Base-by-base conservation (phyloP, 163 green algal genomes). In the Chlamydomonas reinhardtii region DNA sequence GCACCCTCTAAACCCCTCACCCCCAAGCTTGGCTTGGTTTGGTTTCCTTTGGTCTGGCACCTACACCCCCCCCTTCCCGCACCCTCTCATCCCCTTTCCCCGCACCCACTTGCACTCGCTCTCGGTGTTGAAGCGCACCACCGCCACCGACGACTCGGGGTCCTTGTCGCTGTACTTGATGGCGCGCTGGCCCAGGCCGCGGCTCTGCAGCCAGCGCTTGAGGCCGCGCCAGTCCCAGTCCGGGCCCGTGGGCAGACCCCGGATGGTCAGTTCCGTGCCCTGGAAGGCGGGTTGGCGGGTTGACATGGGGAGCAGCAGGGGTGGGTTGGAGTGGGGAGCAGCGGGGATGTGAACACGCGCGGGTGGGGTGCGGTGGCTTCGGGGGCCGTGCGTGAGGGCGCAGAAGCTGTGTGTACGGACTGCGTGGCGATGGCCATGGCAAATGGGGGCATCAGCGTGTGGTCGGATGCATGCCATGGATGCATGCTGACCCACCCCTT, bases 191-290 rank as follows among this genome's bases (percentile, higher is more conserved):
- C 27, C 8, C 37, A 84, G 16, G 9, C 76, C 76, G 32, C 39
- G 37, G 20, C 29, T 56, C 39, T 84, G 76, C 43, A 85, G 29
- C 48, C 43, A 85, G 43, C 48, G 43, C 66, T 85, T 85, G n/a
- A 85, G 56, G 43, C 43, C 43, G 48, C 77, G 77, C 77, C 77
- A 85, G 77, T 85, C 66, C 77, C 77, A 85, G 48, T 85, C 77
- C 6, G 29, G 29, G 17, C 43, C 77, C 2, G 64, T n/a, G 29
- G 77, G 77, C 43, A 85, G 66, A 6, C 77, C 77, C 29, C 77
- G 77, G 19, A 85, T 35, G 19, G 77, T 85, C 20, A 85, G 66
- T 43, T 85, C 66, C 6, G 77, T 71, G n/a, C 29, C 76, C 76
- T 84, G 76, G 0, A 25, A 25, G 71, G 11, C 0, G 32, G 39